Percentiles rank a stretch among this genome's conserved stretches.
Conservation (phyloP, 495 filamentous ascomycete genomes). For the Tuber brumale region DNA sequence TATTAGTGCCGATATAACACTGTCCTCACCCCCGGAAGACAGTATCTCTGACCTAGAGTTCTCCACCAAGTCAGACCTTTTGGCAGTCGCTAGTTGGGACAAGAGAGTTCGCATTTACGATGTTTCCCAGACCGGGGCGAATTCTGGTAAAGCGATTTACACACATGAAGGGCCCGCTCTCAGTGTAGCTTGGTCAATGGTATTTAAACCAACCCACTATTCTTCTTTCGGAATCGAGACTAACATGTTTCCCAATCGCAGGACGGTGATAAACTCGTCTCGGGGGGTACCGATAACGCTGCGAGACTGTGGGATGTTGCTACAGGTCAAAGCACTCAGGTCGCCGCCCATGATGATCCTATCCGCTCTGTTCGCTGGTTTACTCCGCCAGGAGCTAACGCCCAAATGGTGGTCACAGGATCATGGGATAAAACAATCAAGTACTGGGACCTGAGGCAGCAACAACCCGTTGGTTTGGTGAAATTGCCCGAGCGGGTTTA, state of each 20-base stretch:
- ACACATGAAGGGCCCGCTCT: constrained; percentile 71
- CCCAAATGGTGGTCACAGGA: constrained; percentile 72
- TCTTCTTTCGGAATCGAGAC: constrained; percentile 4
- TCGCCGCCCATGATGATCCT: constrained; percentile 73
- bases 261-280: constrained; percentile 66
- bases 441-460: constrained; percentile 82
- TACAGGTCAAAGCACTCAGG: constrained; percentile 53
- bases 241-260: constrained; percentile 40
- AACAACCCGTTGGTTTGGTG: constrained; percentile 55
- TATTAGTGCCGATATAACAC: constrained; percentile 75
- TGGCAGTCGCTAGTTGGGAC: constrained; percentile 87
- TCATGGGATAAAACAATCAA: constrained; percentile 96
- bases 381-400: constrained; percentile 49
- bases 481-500: constrained; percentile 76
- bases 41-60: constrained; percentile 78
- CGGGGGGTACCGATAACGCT: constrained; percentile 77
- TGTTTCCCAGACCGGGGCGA: constrained; percentile 62
- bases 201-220: constrained; percentile 42
- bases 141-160: constrained; percentile 70
- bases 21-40: constrained; percentile 72
- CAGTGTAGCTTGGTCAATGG: constrained; percentile 75
- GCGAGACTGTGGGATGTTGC: constrained; percentile 69
- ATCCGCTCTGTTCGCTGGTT: constrained; percentile 75
- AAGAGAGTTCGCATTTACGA: constrained; percentile 91
- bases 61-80: constrained; percentile 66